phyloP scores from a whole-genome alignment of 2,329 filamentous ascomycete genomes.

The Arthrobotrys sinensis region DNA sequence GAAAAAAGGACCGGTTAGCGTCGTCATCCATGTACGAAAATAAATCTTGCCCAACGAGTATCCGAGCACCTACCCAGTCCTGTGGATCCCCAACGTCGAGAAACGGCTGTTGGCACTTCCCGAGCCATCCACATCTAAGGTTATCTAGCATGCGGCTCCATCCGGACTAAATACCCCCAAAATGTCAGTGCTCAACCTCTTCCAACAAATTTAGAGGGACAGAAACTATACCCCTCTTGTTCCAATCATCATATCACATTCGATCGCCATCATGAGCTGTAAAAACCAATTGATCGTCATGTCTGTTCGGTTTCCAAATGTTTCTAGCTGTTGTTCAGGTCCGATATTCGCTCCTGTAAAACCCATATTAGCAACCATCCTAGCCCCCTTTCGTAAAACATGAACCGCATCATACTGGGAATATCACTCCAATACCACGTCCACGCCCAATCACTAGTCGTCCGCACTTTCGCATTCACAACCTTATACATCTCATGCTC shows the following conservation, averaged over 20 bases:
- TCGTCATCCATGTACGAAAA: not conserved
- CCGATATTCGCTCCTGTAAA: conserved; percentile 61
- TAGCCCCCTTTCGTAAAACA: not conserved
- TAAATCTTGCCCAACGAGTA: not conserved
- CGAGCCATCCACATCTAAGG: conserved; percentile 63
- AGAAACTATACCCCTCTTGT: conserved; percentile 61
- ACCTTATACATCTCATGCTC: conserved; percentile 51
- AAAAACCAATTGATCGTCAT: conserved; percentile 64
- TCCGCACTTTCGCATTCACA: conserved; percentile 42
- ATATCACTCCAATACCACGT: conserved; percentile 64
- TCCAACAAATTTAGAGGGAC: not conserved
- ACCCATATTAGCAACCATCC: conserved; percentile 19
- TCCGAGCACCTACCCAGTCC: conserved; percentile 61
- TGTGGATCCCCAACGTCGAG: conserved; percentile 62
- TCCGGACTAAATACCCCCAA: conserved; percentile 55
- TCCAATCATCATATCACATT: conserved; percentile 63
- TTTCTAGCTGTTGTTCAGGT: conserved; percentile 61
- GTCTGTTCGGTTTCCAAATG: conserved; percentile 64
- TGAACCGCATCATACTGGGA: conserved; percentile 57
- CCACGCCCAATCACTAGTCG: conserved; percentile 60
- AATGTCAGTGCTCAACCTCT: not conserved
- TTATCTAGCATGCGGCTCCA: conserved; percentile 64
- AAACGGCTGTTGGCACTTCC: conserved; percentile 62
- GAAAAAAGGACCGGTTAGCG: not conserved
- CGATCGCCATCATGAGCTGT: conserved; percentile 64